Percentiles rank a stretch among this genome's conserved stretches.
phyloP scores from a whole-genome alignment of 208 protist species.

The Jaenimonas drosophilae region DNA sequence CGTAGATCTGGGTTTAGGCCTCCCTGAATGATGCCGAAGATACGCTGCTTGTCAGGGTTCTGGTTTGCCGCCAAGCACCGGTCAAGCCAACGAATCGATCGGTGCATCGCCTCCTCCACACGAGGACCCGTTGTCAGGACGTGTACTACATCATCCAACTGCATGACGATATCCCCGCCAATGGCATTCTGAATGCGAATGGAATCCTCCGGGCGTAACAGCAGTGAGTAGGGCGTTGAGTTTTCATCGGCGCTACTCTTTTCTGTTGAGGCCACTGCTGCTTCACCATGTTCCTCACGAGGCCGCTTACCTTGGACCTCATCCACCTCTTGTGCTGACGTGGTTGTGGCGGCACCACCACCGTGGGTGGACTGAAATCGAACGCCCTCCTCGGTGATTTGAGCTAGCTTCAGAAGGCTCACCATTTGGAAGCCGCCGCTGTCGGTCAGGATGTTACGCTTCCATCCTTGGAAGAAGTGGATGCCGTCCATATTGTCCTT shows the following conservation, averaged over 20 bases:
- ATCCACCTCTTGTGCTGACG: neutral
- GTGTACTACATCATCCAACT: conserved; percentile 97
- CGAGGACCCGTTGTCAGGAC: conserved; percentile 79
- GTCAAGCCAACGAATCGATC: conserved; percentile 98
- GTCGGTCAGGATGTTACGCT: conserved; percentile 95
- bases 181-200: conserved; percentile 98
- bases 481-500: conserved; percentile 93
- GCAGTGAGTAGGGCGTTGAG: conserved; percentile 74
- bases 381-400: conserved; percentile 98
- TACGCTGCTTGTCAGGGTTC: conserved; percentile 89
- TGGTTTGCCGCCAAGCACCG: conserved; percentile 94
- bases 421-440: conserved; percentile 99
- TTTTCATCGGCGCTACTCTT: conserved; percentile 8
- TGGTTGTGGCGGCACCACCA: conserved; percentile 21
- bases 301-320: neutral
- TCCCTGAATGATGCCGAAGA: conserved; percentile 99
- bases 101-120: conserved; percentile 93
- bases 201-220: conserved; percentile 97
- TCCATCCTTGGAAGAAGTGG: conserved; percentile 96
- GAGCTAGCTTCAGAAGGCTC: conserved; percentile 92
- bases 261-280: neutral
- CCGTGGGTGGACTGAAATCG: conserved; percentile 98
- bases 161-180: conserved; percentile 99
- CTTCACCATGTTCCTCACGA: conserved; percentile 3
- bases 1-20: conserved; percentile 87